These are phyloP conservation scores for Penicillium brevicompactum DNA, from an alignment of 2,329 filamentous ascomycete genomes.

Conservation along the genomic window DNA sequence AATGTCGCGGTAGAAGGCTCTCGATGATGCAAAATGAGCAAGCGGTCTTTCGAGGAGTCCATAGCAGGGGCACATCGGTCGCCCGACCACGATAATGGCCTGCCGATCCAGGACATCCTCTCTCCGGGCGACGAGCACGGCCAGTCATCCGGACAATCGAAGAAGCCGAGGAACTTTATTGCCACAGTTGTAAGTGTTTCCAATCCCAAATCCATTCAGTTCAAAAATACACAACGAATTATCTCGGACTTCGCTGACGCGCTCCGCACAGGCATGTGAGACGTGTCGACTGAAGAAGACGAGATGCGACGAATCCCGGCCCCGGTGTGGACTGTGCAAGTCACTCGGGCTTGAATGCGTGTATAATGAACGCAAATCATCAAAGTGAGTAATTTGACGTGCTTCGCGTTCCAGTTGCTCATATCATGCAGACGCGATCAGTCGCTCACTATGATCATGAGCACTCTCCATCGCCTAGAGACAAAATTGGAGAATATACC, in stretches of 20 bases:
- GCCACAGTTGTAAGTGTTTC: conserved; percentile 37
- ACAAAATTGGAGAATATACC: conserved; percentile 55
- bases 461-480: conserved; percentile 56
- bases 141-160: conserved; percentile 25
- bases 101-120: conserved; percentile 38
- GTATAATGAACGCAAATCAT: conserved; percentile 56
- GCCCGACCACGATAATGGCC: conserved; percentile 29
- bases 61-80: conserved; percentile 18
- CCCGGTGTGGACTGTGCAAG: conserved; percentile 55
- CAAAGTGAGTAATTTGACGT: conserved; percentile 44
- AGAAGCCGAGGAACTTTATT: conserved; percentile 43
- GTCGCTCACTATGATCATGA: conserved; percentile 57
- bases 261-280: conserved; percentile 52
- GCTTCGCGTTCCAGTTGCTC: neutral
- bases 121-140: conserved; percentile 35
- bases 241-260: neutral
- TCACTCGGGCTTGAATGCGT: conserved; percentile 52
- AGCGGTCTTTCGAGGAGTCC: conserved; percentile 38
- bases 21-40: conserved; percentile 41
- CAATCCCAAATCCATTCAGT: neutral
- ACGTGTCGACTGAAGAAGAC: conserved; percentile 57
- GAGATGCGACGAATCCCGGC: conserved; percentile 57
- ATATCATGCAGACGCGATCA: conserved; percentile 50
- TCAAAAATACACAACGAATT: neutral
- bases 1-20: conserved; percentile 1